Evolutionary conservation across 768 basidiomycete genomes (phyloP).

Genomic region (Phlegmacium glaucopus): DNA sequence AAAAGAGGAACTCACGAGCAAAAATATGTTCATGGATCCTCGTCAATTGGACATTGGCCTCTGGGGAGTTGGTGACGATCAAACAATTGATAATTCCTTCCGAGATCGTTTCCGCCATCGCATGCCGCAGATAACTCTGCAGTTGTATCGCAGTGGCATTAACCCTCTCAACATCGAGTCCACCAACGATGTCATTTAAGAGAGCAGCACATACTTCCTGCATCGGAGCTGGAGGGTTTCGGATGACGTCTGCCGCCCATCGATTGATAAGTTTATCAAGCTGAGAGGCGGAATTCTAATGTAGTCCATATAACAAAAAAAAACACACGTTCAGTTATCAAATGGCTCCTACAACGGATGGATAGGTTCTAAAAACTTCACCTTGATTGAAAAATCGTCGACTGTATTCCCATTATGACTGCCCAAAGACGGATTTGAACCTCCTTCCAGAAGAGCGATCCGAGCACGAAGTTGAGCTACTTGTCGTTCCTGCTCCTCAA

Average conservation of each 20-base stretch:
- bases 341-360: slow-evolving; percentile 1
- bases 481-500: slow-evolving; percentile 82
- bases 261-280: slow-evolving; percentile 83
- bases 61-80: slow-evolving; percentile 80
- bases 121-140: slow-evolving; percentile 78
- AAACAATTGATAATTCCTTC: slow-evolving; percentile 83
- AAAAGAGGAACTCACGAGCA: slow-evolving; percentile 54
- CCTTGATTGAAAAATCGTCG: slow-evolving; percentile 89
- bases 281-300: slow-evolving; percentile 80
- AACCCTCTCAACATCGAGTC: slow-evolving; percentile 41
- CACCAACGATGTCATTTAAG: slow-evolving; percentile 53
- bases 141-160: slow-evolving; percentile 64
- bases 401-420: slow-evolving; percentile 60
- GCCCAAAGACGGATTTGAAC: slow-evolving; percentile 36
- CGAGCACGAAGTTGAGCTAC: slow-evolving; percentile 69
- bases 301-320: slow-evolving; percentile 1
- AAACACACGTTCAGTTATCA: neutral
- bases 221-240: slow-evolving; percentile 50
- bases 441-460: slow-evolving; percentile 73
- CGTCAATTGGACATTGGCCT: slow-evolving; percentile 81
- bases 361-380: slow-evolving; percentile 23
- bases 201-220: slow-evolving; percentile 55
- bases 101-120: slow-evolving; percentile 71
- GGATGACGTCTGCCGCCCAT: slow-evolving; percentile 79
- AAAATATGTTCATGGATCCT: slow-evolving; percentile 89